A percentile compares a stretch with the other conserved stretches of the same genome.
Conservation (phyloP, 352 stramenopile genomes). For the Phytophthora vignae region DNA sequence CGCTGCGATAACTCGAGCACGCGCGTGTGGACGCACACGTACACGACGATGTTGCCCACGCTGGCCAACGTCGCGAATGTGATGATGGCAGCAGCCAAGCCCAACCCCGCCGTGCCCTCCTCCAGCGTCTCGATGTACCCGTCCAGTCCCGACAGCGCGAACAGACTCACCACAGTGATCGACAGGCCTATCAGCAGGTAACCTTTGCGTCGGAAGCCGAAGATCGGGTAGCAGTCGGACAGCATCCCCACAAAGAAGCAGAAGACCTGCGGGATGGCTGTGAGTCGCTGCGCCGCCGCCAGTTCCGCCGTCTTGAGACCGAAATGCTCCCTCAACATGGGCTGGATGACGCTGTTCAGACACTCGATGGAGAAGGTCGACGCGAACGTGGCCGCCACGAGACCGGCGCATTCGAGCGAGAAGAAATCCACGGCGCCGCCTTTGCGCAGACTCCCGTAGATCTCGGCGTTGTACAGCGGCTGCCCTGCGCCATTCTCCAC, state of each 20-base stretch:
- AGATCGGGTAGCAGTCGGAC: constrained; percentile 81
- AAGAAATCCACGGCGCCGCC: constrained; percentile 49
- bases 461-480: constrained; percentile 59
- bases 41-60: constrained; percentile 46
- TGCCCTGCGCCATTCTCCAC: constrained; percentile 17
- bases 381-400: constrained; percentile 52
- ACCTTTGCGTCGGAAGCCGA: constrained; percentile 79
- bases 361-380: constrained; percentile 48
- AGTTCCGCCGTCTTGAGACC: constrained; percentile 28
- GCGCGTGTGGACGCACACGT: constrained; percentile 48
- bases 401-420: constrained; percentile 43
- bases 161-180: constrained; percentile 36
- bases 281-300: constrained; percentile 31
- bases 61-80: constrained; percentile 32
- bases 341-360: constrained; percentile 34
- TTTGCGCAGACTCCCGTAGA: constrained; percentile 59
- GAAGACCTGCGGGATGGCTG: constrained; percentile 68
- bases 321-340: constrained; percentile 44
- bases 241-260: constrained; percentile 87
- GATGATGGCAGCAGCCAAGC: constrained; percentile 32
- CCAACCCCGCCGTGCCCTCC: constrained; percentile 2
- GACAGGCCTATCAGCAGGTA: constrained; percentile 78
- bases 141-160: constrained; percentile 40
- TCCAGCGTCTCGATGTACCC: constrained; percentile 27
- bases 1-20: constrained; percentile 55